Conservation (phyloP, 164 flowering plant species). For the Macadamia tetraphylla region DNA sequence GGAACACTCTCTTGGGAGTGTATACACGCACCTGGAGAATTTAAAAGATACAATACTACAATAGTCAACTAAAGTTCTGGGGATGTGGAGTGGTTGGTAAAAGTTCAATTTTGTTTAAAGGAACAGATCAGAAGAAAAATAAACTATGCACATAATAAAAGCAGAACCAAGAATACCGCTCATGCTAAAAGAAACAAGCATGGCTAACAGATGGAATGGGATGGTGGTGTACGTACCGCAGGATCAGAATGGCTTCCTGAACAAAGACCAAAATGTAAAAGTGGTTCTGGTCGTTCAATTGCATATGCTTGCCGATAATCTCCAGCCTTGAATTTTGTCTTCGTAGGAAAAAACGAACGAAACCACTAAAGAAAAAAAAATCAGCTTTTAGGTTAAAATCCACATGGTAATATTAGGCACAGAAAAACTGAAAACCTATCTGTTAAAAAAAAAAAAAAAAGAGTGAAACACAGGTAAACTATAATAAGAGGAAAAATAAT, state of each 20-base stretch:
- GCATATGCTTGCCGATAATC: slow-evolving; percentile 64
- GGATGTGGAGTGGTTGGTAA: too few relatives aligned
- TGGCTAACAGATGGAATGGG: not conserved
- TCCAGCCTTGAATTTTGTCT: slow-evolving; percentile 60
- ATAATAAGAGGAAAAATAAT: not conserved
- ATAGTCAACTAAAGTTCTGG: too few relatives aligned
- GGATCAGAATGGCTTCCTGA: slow-evolving; percentile 96
- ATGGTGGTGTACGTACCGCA: slow-evolving; percentile 55
- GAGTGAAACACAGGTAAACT: not conserved
- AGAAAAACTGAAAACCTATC: slow-evolving; percentile 1
- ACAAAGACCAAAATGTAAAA: slow-evolving; percentile 79
- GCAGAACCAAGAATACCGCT: not conserved
- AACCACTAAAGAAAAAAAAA: slow-evolving; percentile 60
- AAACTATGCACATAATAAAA: not conserved
- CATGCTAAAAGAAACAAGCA: not conserved
- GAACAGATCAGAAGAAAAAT: not conserved
- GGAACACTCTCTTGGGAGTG: slow-evolving; percentile 68
- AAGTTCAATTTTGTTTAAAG: not conserved
- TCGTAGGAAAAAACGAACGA: slow-evolving; percentile 54
- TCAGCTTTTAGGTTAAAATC: slow-evolving; percentile 2
- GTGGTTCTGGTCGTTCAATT: slow-evolving; percentile 75
- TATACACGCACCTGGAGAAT: slow-evolving; percentile 66
- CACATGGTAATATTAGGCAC: too few relatives aligned
- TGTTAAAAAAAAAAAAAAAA: not conserved
- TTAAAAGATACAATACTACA: not conserved